Percentiles rank a stretch among this genome's conserved stretches.
phyloP scores from a whole-genome alignment of 2,329 filamentous ascomycete species.

The Trichophyton equinum region DNA sequence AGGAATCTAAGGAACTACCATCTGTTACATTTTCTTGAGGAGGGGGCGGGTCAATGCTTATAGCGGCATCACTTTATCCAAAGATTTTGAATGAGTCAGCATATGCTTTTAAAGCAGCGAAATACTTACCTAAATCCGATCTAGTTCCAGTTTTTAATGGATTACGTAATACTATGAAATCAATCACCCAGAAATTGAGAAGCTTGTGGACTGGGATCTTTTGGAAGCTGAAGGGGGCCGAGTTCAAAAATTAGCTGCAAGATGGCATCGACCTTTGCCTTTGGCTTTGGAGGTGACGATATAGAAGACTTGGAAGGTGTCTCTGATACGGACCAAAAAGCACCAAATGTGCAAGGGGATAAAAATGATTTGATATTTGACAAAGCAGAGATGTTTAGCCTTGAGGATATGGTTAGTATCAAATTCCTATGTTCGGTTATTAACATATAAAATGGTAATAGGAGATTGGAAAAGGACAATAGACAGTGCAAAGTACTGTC shows the following conservation, averaged over 20 bases:
- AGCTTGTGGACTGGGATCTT: too few species aligned
- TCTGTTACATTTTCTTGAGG: too few species aligned
- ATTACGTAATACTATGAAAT: too few species aligned
- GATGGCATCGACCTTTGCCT: constrained; percentile 11
- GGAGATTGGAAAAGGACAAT: not conserved
- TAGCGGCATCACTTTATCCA: too few species aligned
- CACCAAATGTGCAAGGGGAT: not conserved
- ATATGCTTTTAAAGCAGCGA: too few species aligned
- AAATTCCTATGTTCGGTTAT: not conserved
- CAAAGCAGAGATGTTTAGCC: constrained; percentile 28
- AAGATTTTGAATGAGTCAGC: too few species aligned
- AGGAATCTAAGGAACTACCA: too few species aligned
- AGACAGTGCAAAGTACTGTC: not conserved
- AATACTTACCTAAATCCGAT: too few species aligned
- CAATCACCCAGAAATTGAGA: too few species aligned
- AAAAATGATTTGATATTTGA: not conserved
- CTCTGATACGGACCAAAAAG: not conserved
- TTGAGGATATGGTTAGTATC: constrained; percentile 38
- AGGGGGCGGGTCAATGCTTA: too few species aligned
- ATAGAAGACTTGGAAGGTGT: constrained; percentile 5
- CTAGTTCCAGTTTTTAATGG: too few species aligned
- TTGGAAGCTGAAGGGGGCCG: not conserved
- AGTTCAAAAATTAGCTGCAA: not conserved
- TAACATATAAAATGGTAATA: too few species aligned
- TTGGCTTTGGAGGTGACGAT: constrained; percentile 11